phyloP scores from a whole-genome alignment of 345 rosid genomes.

The Lepidium africanum region DNA sequence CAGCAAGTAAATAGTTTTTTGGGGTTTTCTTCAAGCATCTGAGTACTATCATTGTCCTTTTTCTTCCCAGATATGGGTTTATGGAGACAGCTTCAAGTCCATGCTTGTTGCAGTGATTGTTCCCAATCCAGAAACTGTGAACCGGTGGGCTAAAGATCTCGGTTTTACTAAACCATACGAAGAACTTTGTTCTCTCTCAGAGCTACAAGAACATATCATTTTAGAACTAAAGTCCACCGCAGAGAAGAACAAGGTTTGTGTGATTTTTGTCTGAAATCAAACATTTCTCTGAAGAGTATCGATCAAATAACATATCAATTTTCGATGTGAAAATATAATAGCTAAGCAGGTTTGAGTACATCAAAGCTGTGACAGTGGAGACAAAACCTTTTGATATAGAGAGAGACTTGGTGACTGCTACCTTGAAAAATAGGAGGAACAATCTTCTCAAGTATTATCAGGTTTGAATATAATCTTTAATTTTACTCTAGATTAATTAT shows the following conservation, averaged over 20 bases:
- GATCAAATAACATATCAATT: neutral
- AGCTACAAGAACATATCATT: conserved; percentile 43
- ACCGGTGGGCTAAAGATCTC: conserved; percentile 50
- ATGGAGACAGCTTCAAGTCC: conserved; percentile 81
- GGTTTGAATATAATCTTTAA: conserved; percentile 32
- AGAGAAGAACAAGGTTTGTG: conserved; percentile 58
- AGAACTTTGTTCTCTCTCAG: conserved; percentile 57
- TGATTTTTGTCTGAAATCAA: neutral
- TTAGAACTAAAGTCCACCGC: conserved; percentile 54
- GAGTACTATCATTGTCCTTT: neutral
- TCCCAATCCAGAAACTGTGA: conserved; percentile 48
- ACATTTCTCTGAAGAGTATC: neutral
- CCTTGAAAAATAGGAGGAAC: conserved; percentile 77
- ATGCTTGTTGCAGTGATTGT: conserved; percentile 73
- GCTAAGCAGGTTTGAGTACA: conserved; percentile 67
- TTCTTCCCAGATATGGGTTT: conserved; percentile 62
- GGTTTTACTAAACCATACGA: conserved; percentile 37
- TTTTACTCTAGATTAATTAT: neutral
- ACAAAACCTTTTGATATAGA: conserved; percentile 59
- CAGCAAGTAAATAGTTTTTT: neutral
- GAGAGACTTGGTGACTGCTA: conserved; percentile 81
- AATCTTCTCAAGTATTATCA: conserved; percentile 53
- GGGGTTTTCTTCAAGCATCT: neutral
- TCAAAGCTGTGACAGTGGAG: conserved; percentile 64
- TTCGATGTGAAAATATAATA: conserved; percentile 10